Base-by-base conservation (phyloP, 2,329 filamentous ascomycete species). In the Diplodia corticola region DNA sequence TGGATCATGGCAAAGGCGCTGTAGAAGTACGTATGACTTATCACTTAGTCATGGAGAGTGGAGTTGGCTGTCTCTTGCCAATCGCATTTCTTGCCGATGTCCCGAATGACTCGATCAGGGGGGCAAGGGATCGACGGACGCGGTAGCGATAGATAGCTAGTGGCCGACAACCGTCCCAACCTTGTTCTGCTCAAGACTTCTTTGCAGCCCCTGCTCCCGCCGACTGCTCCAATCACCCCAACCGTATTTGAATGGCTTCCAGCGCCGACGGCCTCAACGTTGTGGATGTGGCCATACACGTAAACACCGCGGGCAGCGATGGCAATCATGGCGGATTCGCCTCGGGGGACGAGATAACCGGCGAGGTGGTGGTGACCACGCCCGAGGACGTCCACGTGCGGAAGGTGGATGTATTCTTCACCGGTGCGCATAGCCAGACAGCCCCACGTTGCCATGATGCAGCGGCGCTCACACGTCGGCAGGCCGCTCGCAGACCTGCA, bases 1-100 rank as follows among this genome's bases (percentile, higher is more conserved):
- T 68, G 76, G 44, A 78, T 84, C 26, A 71, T 83, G 75, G 64
- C 73, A 0, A 82, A 81, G 70, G 64, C 7, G 26, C 17, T 54
- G 15, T 54, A 53, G 26, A 40, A 28, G 28, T 6, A 28, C 3
- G 28, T 28, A 6, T 28, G 33, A 13, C n/a, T n/a, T 35, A 10
- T 7, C 6, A 35, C 33, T 9, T 44, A 44, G 37, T 44, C 37
- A 44, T 44, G 15, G 5, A 44, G n/a, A 44, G n/a, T 20, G 37
- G 37, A 44, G n/a, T 20, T 10, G 30, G 30, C 30, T 1, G 0
- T 33, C 15, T 15, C 37, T 6, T n/a, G 37, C 37, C 37, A 44
- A 44, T 44, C 37, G 4, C 37, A n/a, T 17, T 15, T 9, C 37
- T 17, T n/a, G 17, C 13, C 13, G 13, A 17, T 15, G 2, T 2